These are phyloP conservation scores for Triticum urartu DNA, from an alignment of 176 grass and related monocot species.

Conservation along the genomic window DNA sequence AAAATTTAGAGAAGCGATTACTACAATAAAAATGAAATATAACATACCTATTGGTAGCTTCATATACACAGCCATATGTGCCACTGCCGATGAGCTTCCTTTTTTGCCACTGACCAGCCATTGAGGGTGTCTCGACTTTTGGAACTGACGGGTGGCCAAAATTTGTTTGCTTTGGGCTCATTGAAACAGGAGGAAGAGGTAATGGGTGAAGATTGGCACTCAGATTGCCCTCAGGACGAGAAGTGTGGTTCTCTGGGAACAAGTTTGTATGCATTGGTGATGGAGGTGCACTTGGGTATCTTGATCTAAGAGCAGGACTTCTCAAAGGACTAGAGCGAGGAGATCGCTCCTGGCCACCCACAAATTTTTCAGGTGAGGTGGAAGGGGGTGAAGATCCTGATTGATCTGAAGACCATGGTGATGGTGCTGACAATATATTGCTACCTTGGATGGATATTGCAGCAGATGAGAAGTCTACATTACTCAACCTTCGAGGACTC, in stretches of 20 bases:
- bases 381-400: slow-evolving; percentile 40
- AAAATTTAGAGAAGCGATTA: slow-evolving; percentile 6
- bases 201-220: slow-evolving; percentile 63
- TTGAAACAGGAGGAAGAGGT: slow-evolving; percentile 66
- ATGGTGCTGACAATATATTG: slow-evolving; percentile 50
- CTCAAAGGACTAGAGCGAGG: slow-evolving; percentile 54
- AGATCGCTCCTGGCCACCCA: slow-evolving; percentile 46
- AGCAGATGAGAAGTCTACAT: slow-evolving; percentile 49
- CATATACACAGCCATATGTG: slow-evolving; percentile 93
- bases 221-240: slow-evolving; percentile 32
- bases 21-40: slow-evolving; percentile 12
- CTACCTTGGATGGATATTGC: slow-evolving; percentile 31
- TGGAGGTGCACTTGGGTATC: slow-evolving; percentile 59
- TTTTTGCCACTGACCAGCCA: slow-evolving; percentile 92
- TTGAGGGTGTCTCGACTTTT: slow-evolving; percentile 51
- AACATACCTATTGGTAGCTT: slow-evolving; percentile 81
- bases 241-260: slow-evolving; percentile 46
- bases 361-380: slow-evolving; percentile 56
- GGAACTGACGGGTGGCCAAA: slow-evolving; percentile 35
- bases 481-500: slow-evolving; percentile 56
- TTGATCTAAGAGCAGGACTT: slow-evolving; percentile 50
- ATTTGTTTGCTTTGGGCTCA: slow-evolving; percentile 51
- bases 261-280: slow-evolving; percentile 64
- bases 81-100: slow-evolving; percentile 89
- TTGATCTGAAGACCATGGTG: slow-evolving; percentile 47